Evolutionary conservation across 2,329 filamentous ascomycete species (phyloP).

Genomic region (Nannizziopsis arthrosporioides): DNA sequence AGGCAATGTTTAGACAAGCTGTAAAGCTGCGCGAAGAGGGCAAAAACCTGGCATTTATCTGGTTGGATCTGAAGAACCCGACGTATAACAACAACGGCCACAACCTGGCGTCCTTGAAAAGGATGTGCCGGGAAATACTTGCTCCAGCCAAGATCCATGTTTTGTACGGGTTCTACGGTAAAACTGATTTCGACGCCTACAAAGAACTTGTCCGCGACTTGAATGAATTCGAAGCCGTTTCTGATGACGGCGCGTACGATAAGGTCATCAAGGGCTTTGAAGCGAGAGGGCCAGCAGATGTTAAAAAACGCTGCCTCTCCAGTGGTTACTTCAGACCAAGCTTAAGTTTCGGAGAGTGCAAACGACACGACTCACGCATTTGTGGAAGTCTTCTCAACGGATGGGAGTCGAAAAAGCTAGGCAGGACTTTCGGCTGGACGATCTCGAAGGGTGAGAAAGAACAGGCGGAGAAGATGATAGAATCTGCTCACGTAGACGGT

Average conservation of each 20-base stretch:
- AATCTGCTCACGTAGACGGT: background rate
- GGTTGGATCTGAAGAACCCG: background rate
- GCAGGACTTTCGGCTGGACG: background rate
- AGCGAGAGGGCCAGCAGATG: too few species aligned
- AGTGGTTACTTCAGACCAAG: too few species aligned
- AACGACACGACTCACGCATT: background rate
- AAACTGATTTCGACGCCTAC: too few species aligned
- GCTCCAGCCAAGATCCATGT: background rate
- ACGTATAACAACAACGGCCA: background rate
- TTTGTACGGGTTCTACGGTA: background rate
- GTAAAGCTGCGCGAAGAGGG: background rate
- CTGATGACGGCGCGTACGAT: too few species aligned
- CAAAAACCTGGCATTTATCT: background rate
- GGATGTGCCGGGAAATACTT: background rate
- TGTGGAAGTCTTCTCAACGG: background rate
- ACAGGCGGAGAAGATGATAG: background rate
- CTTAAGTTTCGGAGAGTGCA: too few species aligned
- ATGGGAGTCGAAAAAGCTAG: background rate
- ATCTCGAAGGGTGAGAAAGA: background rate
- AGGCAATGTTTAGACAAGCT: background rate
- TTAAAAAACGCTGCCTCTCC: too few species aligned
- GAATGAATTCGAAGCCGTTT: too few species aligned
- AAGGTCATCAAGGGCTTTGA: too few species aligned
- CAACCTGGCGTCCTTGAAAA: background rate
- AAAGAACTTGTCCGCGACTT: too few species aligned